Base-by-base conservation (phyloP, 169 alveolate species). In the Plasmodium chabaudi region DNA sequence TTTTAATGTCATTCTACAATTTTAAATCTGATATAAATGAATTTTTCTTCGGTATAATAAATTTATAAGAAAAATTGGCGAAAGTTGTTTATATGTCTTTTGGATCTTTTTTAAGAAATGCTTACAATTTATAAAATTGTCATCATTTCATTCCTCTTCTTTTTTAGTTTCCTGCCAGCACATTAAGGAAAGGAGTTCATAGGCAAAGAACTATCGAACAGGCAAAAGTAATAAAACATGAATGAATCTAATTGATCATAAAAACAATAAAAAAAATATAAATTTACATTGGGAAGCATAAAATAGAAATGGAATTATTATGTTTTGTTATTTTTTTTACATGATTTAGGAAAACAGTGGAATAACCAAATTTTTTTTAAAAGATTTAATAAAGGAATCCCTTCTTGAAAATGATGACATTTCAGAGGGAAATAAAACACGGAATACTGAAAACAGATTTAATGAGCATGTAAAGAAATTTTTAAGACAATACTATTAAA, bases 381-480 rank as follows among this genome's bases (percentile, higher is more conserved):
- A 75, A 75, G 88, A 75, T 67, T 75, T 75, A 67, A 75, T 75
- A 75, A 75, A 75, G 39, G 88, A 64, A 19, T 75, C 88, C 9
- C 49, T 69, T 39, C 67, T 63, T 39, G 34, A 75, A 75, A 75
- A 75, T 42, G 55, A 10, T 19, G 71, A 67, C 2, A 34, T 9
- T 63, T 53, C 39, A 63, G 19, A 73, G 39, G 34, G 42, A 60
- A 55, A 75, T n/a, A 51, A 75, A n/a, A 55, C 61, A 49, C 21
- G 47, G 64, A 21, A 63, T 75, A 55, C 63, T 12, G 70, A 67
- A 75, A 75, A 46, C 5, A 56, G 63, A 17, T 46, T 39, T 34
- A 25, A 57, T 17, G 47, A 75, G 23, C 42, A 75, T 75, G 88
- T 75, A 75, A 64, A 27, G 23, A 27, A 39, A 75, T 47, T 39